Evolutionary conservation across 495 filamentous ascomycete genomes (phyloP).

Genomic region (Xylaria flabelliformis): DNA sequence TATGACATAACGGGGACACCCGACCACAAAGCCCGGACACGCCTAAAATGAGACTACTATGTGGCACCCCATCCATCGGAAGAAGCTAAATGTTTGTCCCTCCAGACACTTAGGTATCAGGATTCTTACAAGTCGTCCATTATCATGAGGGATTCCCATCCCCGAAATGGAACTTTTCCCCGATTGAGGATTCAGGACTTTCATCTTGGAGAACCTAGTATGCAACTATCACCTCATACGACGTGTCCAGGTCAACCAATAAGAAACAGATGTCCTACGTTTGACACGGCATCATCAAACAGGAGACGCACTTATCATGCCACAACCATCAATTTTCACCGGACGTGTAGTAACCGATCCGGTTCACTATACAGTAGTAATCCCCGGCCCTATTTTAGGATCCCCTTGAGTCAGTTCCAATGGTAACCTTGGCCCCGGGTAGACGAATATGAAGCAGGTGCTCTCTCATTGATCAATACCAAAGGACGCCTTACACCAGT

Average conservation of each 20-base stretch:
- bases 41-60: neutral
- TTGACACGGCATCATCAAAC: slow-evolving; percentile 1
- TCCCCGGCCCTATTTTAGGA: slow-evolving; percentile 8
- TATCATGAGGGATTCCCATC: neutral
- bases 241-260: slow-evolving; percentile 6
- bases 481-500: neutral
- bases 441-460: neutral
- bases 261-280: neutral
- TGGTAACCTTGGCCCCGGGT: no score
- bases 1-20: neutral
- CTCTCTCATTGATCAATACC: neutral
- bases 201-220: neutral
- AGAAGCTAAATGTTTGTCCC: neutral
- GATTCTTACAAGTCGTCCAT: slow-evolving; percentile 5
- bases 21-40: slow-evolving; percentile 9
- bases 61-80: neutral
- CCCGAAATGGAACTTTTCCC: neutral
- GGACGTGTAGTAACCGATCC: neutral
- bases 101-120: neutral
- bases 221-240: neutral
- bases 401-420: neutral
- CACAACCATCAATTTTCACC: neutral
- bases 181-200: slow-evolving; percentile 22
- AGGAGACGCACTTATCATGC: neutral
- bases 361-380: neutral